Conservation (phyloP, 306 rosid genomes). For the Comarum palustre region DNA sequence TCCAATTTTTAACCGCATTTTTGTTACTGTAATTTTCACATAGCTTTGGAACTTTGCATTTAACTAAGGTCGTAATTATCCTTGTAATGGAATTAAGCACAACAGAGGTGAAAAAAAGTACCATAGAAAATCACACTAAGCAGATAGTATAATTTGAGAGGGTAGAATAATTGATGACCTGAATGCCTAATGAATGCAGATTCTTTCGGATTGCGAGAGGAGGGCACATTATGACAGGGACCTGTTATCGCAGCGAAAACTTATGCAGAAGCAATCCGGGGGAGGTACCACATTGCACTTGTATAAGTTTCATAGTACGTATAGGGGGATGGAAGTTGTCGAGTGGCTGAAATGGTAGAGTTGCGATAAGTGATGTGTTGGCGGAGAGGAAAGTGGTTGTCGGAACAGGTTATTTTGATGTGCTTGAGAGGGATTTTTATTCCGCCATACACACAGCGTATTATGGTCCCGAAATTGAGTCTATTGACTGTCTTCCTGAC, state of each 20-base stretch:
- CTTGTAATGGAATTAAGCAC: not conserved
- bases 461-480: constrained; percentile 79
- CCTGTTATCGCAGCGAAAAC: constrained; percentile 62
- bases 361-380: constrained; percentile 63
- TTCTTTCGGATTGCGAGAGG: constrained; percentile 81
- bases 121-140: not conserved
- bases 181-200: constrained; percentile 59
- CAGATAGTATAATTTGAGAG: not conserved
- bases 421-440: constrained; percentile 81
- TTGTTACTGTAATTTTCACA: not conserved
- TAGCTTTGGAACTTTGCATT: not conserved
- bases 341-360: constrained; percentile 91
- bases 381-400: constrained; percentile 62
- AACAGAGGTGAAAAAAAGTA: not conserved
- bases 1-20: not conserved
- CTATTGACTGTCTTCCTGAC: constrained; percentile 75
- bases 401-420: constrained; percentile 76
- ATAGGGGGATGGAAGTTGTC: constrained; percentile 81
- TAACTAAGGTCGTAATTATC: not conserved
- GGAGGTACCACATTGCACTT: constrained; percentile 40
- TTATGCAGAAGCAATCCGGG: constrained; percentile 40
- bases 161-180: not conserved
- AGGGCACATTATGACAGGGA: constrained; percentile 74
- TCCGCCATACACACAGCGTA: constrained; percentile 79
- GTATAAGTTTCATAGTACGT: constrained; percentile 38